Evolutionary conservation across 371 early-diverging fungal species (phyloP).

Genomic region (Actinomortierella wolfii): DNA sequence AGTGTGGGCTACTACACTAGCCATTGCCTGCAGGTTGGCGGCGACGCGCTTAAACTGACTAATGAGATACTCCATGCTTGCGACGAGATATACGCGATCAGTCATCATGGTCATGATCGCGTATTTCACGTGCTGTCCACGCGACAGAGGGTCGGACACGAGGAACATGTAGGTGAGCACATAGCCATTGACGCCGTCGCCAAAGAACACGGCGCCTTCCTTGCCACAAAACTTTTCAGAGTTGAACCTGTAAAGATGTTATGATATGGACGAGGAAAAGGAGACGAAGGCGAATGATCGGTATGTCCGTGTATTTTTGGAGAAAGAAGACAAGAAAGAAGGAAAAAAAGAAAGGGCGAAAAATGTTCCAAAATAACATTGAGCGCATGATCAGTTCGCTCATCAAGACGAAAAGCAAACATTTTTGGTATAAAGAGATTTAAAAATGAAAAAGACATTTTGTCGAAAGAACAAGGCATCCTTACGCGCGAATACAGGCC

Average conservation of each 20-base stretch:
- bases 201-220: slow-evolving; percentile 77
- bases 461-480: not conserved
- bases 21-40: slow-evolving; percentile 60
- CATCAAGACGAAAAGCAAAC: too few relatives aligned
- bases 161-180: slow-evolving; percentile 78
- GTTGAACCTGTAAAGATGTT: slow-evolving; percentile 52
- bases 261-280: not conserved
- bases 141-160: slow-evolving; percentile 69
- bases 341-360: too few relatives aligned
- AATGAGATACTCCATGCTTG: slow-evolving; percentile 73
- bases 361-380: too few relatives aligned
- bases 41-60: slow-evolving; percentile 64
- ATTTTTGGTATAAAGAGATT: too few relatives aligned
- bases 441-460: too few relatives aligned
- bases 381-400: too few relatives aligned
- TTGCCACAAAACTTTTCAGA: slow-evolving; percentile 72
- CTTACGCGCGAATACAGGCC: slow-evolving; percentile 46
- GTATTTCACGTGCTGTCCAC: slow-evolving; percentile 71
- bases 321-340: too few relatives aligned
- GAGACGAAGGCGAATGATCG: not conserved
- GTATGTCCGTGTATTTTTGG: too few relatives aligned
- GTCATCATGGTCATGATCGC: slow-evolving; percentile 72
- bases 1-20: slow-evolving; percentile 55
- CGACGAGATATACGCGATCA: slow-evolving; percentile 69
- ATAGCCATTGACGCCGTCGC: slow-evolving; percentile 74